These are phyloP conservation scores for Salix caprea DNA, from an alignment of 345 rosid species.

Conservation along the genomic window DNA sequence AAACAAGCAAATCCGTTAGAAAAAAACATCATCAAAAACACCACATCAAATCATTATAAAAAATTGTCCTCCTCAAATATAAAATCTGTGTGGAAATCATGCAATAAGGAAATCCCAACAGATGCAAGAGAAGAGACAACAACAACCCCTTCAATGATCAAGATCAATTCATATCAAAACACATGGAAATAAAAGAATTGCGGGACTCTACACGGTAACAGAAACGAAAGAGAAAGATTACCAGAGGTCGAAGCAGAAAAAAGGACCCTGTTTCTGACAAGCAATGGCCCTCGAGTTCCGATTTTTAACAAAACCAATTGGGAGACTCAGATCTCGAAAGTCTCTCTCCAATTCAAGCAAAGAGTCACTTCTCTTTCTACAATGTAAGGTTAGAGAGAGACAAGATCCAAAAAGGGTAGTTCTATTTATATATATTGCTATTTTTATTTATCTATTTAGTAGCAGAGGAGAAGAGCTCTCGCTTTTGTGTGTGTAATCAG, in stretches of 20 bases:
- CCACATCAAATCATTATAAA: not conserved
- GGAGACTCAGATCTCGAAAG: slow-evolving; percentile 1
- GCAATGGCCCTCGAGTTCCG: slow-evolving; percentile 16
- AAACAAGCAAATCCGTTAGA: not conserved
- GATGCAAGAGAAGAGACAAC: not conserved
- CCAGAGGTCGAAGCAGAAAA: slow-evolving; percentile 4
- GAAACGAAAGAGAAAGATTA: not conserved
- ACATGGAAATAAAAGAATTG: not conserved
- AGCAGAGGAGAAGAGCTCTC: not conserved
- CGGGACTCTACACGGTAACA: not conserved
- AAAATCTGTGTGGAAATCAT: not conserved
- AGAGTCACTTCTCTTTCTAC: not conserved
- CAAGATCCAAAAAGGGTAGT: not conserved
- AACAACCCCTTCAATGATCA: not conserved
- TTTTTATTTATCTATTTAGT: not conserved
- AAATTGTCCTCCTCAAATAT: not conserved
- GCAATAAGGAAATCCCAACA: not conserved
- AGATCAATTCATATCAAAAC: not conserved
- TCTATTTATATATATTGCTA: not conserved
- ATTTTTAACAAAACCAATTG: not conserved
- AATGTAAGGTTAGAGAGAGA: not conserved
- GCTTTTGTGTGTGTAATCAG: not conserved
- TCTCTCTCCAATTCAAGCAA: not conserved
- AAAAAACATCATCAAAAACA: not conserved
- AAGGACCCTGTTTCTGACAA: slow-evolving; percentile 17